Conservation (phyloP, 371 early-diverging fungal genomes). For the Actinomortierella ambigua region DNA sequence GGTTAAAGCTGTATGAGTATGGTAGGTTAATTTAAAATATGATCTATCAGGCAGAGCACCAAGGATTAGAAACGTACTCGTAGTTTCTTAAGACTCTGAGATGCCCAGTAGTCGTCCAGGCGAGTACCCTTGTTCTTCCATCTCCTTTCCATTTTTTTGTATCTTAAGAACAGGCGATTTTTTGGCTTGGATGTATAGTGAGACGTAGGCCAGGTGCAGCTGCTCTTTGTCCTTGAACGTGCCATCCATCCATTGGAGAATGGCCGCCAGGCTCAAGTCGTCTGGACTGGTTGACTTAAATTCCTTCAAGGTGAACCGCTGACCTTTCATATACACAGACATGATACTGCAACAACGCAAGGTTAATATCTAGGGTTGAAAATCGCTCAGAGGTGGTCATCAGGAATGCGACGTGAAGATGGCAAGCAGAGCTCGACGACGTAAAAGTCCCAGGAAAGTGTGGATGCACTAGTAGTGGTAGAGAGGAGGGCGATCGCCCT, state of each 20-base stretch:
- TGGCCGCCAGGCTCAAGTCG: slow-evolving; percentile 15
- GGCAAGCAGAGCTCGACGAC: slow-evolving; percentile 1
- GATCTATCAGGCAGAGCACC: not conserved
- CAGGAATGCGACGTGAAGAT: not conserved
- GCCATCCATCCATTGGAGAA: slow-evolving; percentile 13
- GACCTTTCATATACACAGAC: slow-evolving; percentile 10
- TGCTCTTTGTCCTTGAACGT: slow-evolving; percentile 11
- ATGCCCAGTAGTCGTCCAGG: slow-evolving; percentile 12
- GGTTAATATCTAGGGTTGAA: slow-evolving; percentile 4
- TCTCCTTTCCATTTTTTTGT: slow-evolving; percentile 14
- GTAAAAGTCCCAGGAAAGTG: not conserved
- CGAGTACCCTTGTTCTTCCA: slow-evolving; percentile 12
- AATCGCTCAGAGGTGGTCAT: not conserved
- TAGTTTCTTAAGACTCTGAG: slow-evolving; percentile 15
- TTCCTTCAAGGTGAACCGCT: slow-evolving; percentile 8
- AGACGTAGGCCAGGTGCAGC: slow-evolving; percentile 17
- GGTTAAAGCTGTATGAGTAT: slow-evolving; percentile 2
- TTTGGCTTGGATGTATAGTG: slow-evolving; percentile 19
- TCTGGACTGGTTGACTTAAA: slow-evolving; percentile 18
- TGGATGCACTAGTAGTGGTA: slow-evolving; percentile 5
- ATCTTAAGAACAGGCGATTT: slow-evolving; percentile 9
- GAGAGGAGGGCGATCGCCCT: slow-evolving; percentile 3
- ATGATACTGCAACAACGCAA: slow-evolving; percentile 8
- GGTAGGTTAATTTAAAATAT: slow-evolving; percentile 4
- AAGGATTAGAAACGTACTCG: slow-evolving; percentile 10